Conservation (phyloP, 2,329 filamentous ascomycete species). For the Plectosphaerella cucumerina region DNA sequence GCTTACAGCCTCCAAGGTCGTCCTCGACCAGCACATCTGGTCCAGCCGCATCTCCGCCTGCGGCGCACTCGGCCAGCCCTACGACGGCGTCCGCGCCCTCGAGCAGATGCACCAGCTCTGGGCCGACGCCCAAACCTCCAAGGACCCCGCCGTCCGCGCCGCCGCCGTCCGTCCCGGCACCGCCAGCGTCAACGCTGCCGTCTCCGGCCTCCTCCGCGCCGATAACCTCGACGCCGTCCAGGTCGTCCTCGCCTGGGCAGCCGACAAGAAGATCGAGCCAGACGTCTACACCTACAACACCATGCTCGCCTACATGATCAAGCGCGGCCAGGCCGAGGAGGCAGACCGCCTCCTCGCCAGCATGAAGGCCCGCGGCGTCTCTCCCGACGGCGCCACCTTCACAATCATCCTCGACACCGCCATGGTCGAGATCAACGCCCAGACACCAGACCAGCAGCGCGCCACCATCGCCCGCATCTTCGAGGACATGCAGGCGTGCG, state of each 20-base stretch:
- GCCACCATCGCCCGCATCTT: conserved; percentile 51
- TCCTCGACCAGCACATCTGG: conserved; percentile 66
- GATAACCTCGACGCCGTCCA: conserved; percentile 43
- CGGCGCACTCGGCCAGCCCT: conserved; percentile 48
- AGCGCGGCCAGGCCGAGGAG: conserved; percentile 39
- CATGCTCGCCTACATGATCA: conserved; percentile 58
- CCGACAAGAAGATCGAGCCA: conserved; percentile 48
- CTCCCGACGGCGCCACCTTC: conserved; percentile 66
- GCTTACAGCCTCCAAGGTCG: conserved; percentile 51
- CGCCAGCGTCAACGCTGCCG: conserved; percentile 64
- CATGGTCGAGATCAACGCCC: conserved; percentile 34
- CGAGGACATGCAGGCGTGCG: conserved; percentile 49
- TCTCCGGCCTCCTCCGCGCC: conserved; percentile 57
- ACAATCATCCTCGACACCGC: conserved; percentile 65
- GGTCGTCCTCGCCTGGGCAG: conserved; percentile 56
- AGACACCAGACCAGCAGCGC: conserved; percentile 45
- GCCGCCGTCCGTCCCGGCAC: conserved; percentile 54
- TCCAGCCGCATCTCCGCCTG: conserved; percentile 65
- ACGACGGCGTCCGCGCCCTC: conserved; percentile 58
- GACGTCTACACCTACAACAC: conserved; percentile 64
- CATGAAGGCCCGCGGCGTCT: conserved; percentile 54
- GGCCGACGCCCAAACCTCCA: conserved; percentile 34
- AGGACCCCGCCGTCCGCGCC: conserved; percentile 11
- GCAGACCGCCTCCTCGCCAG: conserved; percentile 48
- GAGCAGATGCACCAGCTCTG: conserved; percentile 62